phyloP scores from a whole-genome alignment of 2,329 filamentous ascomycete species.

The Diaporthe aspalathi region DNA sequence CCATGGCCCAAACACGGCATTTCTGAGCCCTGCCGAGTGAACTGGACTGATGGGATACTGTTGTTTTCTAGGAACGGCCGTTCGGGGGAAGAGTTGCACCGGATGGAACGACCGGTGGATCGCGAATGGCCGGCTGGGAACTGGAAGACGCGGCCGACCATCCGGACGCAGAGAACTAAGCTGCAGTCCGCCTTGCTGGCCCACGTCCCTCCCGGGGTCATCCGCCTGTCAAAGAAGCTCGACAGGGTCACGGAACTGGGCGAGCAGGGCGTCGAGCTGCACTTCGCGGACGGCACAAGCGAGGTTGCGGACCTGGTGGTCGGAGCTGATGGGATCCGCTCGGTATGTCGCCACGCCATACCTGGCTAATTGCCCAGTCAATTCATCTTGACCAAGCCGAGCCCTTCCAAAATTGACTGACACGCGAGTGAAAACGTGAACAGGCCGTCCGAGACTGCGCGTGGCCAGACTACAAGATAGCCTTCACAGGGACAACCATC shows the following conservation, averaged over 20 bases:
- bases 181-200: slow-evolving; percentile 62
- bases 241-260: slow-evolving; percentile 50
- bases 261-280: slow-evolving; percentile 51
- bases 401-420: background rate
- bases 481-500: slow-evolving; percentile 57
- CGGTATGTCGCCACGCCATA: slow-evolving; percentile 47
- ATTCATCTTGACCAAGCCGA: too few species aligned
- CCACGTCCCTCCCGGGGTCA: slow-evolving; percentile 55
- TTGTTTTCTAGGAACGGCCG: slow-evolving; percentile 43
- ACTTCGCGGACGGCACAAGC: slow-evolving; percentile 57
- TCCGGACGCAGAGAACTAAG: slow-evolving; percentile 46
- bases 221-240: slow-evolving; percentile 60
- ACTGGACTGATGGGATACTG: background rate
- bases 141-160: slow-evolving; percentile 35
- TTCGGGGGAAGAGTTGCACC: slow-evolving; percentile 44
- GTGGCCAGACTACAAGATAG: slow-evolving; percentile 42
- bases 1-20: background rate
- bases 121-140: slow-evolving; percentile 30
- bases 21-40: too few species aligned
- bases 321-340: slow-evolving; percentile 65
- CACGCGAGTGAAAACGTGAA: slow-evolving; percentile 15
- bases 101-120: slow-evolving; percentile 41
- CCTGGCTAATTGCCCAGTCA: too few species aligned
- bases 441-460: slow-evolving; percentile 35
- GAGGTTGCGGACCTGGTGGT: slow-evolving; percentile 59